These are phyloP conservation scores for Aspergillaceae sp. DNA, from an alignment of 2,329 filamentous ascomycete species.

Conservation along the genomic window DNA sequence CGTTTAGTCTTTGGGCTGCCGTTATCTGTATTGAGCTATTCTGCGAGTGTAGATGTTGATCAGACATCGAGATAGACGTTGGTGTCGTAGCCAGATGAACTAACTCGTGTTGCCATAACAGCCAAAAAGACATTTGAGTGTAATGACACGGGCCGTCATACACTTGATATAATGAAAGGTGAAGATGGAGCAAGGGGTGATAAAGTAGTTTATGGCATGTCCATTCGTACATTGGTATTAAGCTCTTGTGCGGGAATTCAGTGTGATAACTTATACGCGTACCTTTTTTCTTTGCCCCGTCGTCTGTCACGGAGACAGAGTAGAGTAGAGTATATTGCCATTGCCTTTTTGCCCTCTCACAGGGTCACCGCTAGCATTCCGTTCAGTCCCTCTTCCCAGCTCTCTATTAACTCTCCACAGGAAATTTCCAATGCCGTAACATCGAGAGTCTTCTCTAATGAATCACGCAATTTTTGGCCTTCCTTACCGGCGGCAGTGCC, in stretches of 20 bases:
- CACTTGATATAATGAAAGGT: background rate
- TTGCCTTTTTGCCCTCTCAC: slow-evolving; percentile 7
- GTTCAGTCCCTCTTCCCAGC: slow-evolving; percentile 39
- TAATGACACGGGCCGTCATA: too few relatives aligned
- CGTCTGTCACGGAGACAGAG: too few relatives aligned
- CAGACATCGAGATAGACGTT: too few relatives aligned
- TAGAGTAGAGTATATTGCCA: too few relatives aligned
- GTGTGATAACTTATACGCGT: background rate
- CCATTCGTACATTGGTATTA: background rate
- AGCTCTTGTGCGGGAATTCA: background rate
- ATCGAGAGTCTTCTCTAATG: slow-evolving; percentile 30
- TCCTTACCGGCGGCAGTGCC: slow-evolving; percentile 15
- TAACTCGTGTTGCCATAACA: too few relatives aligned
- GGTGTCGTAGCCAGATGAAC: background rate
- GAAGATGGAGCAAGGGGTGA: background rate
- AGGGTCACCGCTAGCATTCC: slow-evolving; percentile 28
- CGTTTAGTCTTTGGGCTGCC: too few relatives aligned
- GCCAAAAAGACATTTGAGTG: too few relatives aligned
- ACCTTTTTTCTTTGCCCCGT: background rate
- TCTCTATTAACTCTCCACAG: slow-evolving; percentile 39
- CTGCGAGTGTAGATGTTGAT: too few relatives aligned
- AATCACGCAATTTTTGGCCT: slow-evolving; percentile 17
- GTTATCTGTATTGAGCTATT: background rate
- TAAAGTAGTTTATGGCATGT: background rate
- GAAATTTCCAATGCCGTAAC: slow-evolving; percentile 34